phyloP scores from a whole-genome alignment of 805 yeast genomes.

The Lachancea kluyveri region DNA sequence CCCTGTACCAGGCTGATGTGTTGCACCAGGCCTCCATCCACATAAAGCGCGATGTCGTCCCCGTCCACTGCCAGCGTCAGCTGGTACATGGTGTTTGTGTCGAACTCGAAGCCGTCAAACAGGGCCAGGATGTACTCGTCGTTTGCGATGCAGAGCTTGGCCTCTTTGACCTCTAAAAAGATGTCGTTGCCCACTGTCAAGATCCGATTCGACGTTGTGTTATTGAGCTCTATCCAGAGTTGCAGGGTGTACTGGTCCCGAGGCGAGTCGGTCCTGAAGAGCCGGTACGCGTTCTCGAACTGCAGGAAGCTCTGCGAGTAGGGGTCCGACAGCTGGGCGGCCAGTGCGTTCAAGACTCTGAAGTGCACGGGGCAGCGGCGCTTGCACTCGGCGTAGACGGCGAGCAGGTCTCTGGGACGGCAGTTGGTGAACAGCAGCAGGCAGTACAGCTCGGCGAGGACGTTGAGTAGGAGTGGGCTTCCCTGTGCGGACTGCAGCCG shows the following conservation, averaged over 20 bases:
- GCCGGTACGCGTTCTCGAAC: slow-evolving; percentile 25
- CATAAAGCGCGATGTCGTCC: slow-evolving; percentile 14
- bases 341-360: slow-evolving; percentile 13
- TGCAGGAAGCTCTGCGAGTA: slow-evolving; percentile 23
- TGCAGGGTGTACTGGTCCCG: slow-evolving; percentile 20
- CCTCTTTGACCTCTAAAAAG: slow-evolving; percentile 26
- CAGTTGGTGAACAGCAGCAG: slow-evolving; percentile 16
- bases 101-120: slow-evolving; percentile 25
- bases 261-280: slow-evolving; percentile 5
- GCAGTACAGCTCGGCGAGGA: slow-evolving; percentile 14
- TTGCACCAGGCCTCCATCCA: slow-evolving; percentile 20
- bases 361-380: neutral
- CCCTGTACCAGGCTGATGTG: slow-evolving; percentile 16
- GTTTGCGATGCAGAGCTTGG: slow-evolving; percentile 23
- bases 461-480: too few species aligned
- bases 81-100: slow-evolving; percentile 14
- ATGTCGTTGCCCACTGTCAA: slow-evolving; percentile 20
- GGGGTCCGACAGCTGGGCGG: slow-evolving; percentile 15
- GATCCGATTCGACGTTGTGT: slow-evolving; percentile 24
- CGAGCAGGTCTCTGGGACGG: slow-evolving; percentile 15
- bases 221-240: slow-evolving; percentile 26
- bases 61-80: slow-evolving; percentile 13
- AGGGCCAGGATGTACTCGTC: slow-evolving; percentile 25
- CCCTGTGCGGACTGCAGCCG: neutral
- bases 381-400: slow-evolving; percentile 9